phyloP scores from a whole-genome alignment of 306 rosid species.

The Spatholobus suberectus region DNA sequence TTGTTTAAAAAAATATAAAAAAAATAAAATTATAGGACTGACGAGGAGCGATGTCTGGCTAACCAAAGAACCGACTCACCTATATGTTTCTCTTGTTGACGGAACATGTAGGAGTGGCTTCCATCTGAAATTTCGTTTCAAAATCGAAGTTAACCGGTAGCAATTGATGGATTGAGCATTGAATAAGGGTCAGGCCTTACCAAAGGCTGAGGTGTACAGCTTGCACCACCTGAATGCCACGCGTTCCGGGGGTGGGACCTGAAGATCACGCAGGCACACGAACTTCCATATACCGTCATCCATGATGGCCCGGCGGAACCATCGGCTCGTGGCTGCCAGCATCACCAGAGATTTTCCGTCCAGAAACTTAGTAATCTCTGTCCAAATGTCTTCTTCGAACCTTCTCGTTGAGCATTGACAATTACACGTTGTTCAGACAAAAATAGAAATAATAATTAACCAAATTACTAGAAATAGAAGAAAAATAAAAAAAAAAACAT shows the following conservation, averaged over 20 bases:
- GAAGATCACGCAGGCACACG: constrained; percentile 85
- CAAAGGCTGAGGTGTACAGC: constrained; percentile 78
- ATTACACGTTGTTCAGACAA: constrained; percentile 18
- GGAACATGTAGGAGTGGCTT: constrained; percentile 86
- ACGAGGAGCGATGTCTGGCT: neutral
- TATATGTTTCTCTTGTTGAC: constrained; percentile 86
- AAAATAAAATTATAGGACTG: neutral
- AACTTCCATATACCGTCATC: constrained; percentile 84
- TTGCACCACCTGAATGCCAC: constrained; percentile 74
- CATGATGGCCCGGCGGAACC: constrained; percentile 77
- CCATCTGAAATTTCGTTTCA: constrained; percentile 68
- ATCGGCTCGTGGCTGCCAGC: constrained; percentile 79
- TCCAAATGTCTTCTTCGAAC: constrained; percentile 92
- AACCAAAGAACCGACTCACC: constrained; percentile 61
- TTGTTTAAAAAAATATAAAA: neutral
- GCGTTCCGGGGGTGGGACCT: constrained; percentile 68
- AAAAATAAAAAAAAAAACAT: neutral
- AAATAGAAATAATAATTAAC: neutral
- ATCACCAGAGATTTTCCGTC: constrained; percentile 85
- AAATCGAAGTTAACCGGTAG: constrained; percentile 5
- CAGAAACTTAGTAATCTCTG: constrained; percentile 81
- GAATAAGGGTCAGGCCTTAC: constrained; percentile 48
- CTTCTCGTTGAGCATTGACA: constrained; percentile 47
- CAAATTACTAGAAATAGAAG: neutral
- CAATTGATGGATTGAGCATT: neutral